Conservation (phyloP, 2,329 filamentous ascomycete species). For the Cercospora nicotianae region DNA sequence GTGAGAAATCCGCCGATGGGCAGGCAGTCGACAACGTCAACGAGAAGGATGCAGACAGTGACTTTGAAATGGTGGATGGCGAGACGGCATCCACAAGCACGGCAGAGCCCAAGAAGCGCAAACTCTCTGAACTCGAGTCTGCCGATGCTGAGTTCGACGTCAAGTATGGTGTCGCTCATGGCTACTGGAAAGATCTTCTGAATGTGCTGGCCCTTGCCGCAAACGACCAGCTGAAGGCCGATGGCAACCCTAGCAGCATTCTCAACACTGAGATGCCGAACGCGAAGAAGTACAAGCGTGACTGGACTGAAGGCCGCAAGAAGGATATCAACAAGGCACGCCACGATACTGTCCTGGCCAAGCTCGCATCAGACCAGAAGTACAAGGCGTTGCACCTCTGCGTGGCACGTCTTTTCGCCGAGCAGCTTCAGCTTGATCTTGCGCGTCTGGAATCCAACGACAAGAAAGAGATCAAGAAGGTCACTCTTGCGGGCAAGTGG, state of each 20-base stretch:
- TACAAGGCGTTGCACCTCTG: slow-evolving; percentile 56
- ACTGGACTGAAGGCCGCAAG: slow-evolving; percentile 33
- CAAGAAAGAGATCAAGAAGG: slow-evolving; percentile 44
- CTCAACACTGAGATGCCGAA: slow-evolving; percentile 27
- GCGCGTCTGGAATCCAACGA: slow-evolving; percentile 44
- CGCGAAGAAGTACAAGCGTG: slow-evolving; percentile 25
- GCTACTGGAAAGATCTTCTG: slow-evolving; percentile 63
- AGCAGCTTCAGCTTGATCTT: slow-evolving; percentile 54
- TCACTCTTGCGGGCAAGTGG: slow-evolving; percentile 63
- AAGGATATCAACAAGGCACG: slow-evolving; percentile 41
- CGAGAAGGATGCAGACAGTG: slow-evolving; percentile 27
- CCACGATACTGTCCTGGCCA: slow-evolving; percentile 45
- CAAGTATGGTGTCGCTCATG: slow-evolving; percentile 52
- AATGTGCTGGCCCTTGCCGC: slow-evolving; percentile 57
- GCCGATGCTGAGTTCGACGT: slow-evolving; percentile 31
- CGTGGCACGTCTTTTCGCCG: slow-evolving; percentile 58
- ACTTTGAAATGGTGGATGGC: slow-evolving; percentile 31
- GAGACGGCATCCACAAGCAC: slow-evolving; percentile 13
- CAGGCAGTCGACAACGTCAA: slow-evolving; percentile 47
- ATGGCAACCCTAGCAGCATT: slow-evolving; percentile 41
- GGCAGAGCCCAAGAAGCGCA: slow-evolving; percentile 20
- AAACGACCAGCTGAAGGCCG: slow-evolving; percentile 49
- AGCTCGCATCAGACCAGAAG: slow-evolving; percentile 47
- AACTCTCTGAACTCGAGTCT: slow-evolving; percentile 21
- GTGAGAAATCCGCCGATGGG: slow-evolving; percentile 37